These are phyloP conservation scores for Salicornia ramosissima DNA, from an alignment of 148 eudicot genomes.

Conservation along the genomic window DNA sequence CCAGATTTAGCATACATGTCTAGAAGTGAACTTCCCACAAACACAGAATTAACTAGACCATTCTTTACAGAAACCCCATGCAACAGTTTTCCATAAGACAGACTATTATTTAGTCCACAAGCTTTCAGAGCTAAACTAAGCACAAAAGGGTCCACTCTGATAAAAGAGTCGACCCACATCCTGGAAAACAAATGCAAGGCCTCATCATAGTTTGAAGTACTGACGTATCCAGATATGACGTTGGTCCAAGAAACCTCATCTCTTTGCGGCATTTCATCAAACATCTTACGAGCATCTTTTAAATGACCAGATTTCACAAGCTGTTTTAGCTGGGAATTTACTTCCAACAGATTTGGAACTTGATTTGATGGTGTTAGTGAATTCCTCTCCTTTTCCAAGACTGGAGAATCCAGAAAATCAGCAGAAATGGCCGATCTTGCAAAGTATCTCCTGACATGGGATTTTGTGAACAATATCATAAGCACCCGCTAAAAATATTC, in stretches of 20 bases:
- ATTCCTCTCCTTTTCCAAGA: slow-evolving; percentile 7
- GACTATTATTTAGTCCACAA: slow-evolving; percentile 44
- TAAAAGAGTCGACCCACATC: slow-evolving; percentile 48
- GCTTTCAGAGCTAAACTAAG: slow-evolving; percentile 79
- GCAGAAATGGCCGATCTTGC: slow-evolving; percentile 23
- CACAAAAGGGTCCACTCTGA: slow-evolving; percentile 54
- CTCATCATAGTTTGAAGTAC: slow-evolving; percentile 37
- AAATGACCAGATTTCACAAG: slow-evolving; percentile 46
- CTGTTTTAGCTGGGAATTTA: slow-evolving; percentile 43
- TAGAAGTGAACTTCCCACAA: slow-evolving; percentile 76
- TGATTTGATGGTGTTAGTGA: slow-evolving; percentile 9
- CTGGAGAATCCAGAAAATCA: slow-evolving; percentile 19
- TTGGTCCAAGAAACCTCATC: slow-evolving; percentile 75
- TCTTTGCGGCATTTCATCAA: slow-evolving; percentile 61
- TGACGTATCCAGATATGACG: slow-evolving; percentile 69
- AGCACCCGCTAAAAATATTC: not conserved
- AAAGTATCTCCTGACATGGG: slow-evolving; percentile 25
- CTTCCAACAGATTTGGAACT: slow-evolving; percentile 28
- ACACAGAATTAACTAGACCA: slow-evolving; percentile 59
- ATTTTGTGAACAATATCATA: slow-evolving; percentile 19
- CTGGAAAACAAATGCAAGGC: slow-evolving; percentile 57
- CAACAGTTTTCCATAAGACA: slow-evolving; percentile 43
- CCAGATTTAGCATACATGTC: slow-evolving; percentile 81
- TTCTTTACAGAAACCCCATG: slow-evolving; percentile 63
- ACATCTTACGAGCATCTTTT: slow-evolving; percentile 58